Conservation (phyloP, 176 grass and related monocot species). For the Zoysia japonica region DNA sequence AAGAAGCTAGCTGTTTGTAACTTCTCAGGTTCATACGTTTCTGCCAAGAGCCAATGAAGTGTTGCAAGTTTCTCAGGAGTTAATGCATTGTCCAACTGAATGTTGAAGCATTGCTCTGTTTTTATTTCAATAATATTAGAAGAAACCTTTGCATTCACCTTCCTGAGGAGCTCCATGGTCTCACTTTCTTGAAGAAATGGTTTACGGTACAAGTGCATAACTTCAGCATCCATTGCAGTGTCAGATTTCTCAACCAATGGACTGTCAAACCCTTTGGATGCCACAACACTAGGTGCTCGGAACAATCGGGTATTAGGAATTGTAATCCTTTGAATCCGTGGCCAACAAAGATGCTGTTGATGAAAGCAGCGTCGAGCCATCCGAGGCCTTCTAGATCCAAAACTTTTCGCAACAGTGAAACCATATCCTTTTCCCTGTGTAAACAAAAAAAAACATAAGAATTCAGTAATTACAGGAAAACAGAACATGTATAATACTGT, state of each 20-base stretch:
- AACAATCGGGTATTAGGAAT: slow-evolving; percentile 11
- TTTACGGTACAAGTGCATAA: slow-evolving; percentile 71
- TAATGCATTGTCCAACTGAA: slow-evolving; percentile 48
- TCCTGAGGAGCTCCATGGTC: slow-evolving; percentile 54
- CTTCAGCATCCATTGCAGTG: not conserved
- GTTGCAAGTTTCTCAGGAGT: slow-evolving; percentile 57
- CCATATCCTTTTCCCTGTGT: slow-evolving; percentile 40
- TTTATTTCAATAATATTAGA: slow-evolving; percentile 59
- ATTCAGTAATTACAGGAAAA: not conserved
- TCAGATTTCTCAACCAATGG: slow-evolving; percentile 41
- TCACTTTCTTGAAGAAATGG: slow-evolving; percentile 79
- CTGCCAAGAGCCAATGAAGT: slow-evolving; percentile 75
- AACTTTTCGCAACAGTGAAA: slow-evolving; percentile 21
- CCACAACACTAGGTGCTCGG: slow-evolving; percentile 22
- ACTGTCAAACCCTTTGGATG: slow-evolving; percentile 50
- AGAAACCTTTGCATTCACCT: slow-evolving; percentile 73
- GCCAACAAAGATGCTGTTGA: slow-evolving; percentile 28
- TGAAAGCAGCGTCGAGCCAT: slow-evolving; percentile 37
- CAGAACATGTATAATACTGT: not conserved
- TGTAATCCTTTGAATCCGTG: slow-evolving; percentile 40
- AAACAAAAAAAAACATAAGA: slow-evolving; percentile 28
- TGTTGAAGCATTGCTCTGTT: slow-evolving; percentile 84
- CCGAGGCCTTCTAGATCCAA: slow-evolving; percentile 17
- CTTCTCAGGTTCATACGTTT: slow-evolving; percentile 85
- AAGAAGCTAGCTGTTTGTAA: slow-evolving; percentile 63